Percentiles rank a stretch among this genome's conserved stretches.
phyloP scores from a whole-genome alignment of 495 filamentous ascomycete species.

The Talaromyces ruber region DNA sequence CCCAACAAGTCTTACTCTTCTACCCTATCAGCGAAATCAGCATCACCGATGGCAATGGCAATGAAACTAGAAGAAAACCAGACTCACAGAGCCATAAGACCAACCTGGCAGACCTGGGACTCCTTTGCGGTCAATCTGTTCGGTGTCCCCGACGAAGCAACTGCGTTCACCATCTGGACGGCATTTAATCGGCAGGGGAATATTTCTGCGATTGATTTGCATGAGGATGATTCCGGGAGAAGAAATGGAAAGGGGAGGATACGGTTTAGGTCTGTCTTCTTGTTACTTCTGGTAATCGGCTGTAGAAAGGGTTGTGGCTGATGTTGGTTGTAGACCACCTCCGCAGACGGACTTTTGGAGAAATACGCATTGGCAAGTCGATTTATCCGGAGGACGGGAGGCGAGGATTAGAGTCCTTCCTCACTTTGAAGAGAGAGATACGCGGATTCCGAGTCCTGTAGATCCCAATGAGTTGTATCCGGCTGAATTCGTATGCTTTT shows the following conservation, averaged over 20 bases:
- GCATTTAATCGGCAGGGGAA: conserved; percentile 31
- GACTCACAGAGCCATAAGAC: neutral
- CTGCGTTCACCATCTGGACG: conserved; percentile 26
- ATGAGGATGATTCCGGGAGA: conserved; percentile 23
- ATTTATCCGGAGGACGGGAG: conserved; percentile 11
- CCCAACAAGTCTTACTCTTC: neutral
- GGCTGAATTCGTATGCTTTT: conserved; percentile 20
- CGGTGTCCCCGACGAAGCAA: conserved; percentile 23
- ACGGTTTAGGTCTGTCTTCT: conserved; percentile 31
- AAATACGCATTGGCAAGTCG: conserved; percentile 15
- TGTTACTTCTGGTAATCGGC: neutral
- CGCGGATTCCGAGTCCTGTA: conserved; percentile 22
- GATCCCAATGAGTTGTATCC: conserved; percentile 18
- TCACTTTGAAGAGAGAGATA: conserved; percentile 12
- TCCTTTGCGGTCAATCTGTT: conserved; percentile 27
- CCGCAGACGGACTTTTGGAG: conserved; percentile 33
- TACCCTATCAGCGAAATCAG: neutral
- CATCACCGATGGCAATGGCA: neutral
- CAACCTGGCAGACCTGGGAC: conserved; percentile 28
- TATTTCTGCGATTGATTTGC: conserved; percentile 35
- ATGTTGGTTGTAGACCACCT: conserved; percentile 26
- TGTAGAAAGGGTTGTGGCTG: conserved; percentile 3
- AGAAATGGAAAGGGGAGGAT: conserved; percentile 22
- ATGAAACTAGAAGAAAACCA: neutral
- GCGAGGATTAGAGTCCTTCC: conserved; percentile 7